Base-by-base conservation (phyloP, 2,329 filamentous ascomycete species). In the Neonectria coccinea region DNA sequence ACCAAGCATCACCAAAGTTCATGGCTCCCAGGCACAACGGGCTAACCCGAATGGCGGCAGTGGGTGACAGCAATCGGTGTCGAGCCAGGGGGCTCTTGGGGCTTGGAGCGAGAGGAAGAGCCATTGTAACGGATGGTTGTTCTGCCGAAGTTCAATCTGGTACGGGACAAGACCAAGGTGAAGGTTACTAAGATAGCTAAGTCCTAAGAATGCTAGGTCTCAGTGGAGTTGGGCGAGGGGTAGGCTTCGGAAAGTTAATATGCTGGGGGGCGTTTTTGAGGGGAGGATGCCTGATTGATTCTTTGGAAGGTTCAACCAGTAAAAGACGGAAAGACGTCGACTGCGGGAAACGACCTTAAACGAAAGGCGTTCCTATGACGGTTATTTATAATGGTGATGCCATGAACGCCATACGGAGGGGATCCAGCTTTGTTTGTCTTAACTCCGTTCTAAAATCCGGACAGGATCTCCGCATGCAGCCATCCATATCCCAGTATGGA, bases 41-140 rank as follows among this genome's bases (percentile, higher is more conserved):
- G 66, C 87, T 90, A n/a, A 92, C 89, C 33, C 88, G 83, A 22
- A 92, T 82, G 0, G 85, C 84, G 2, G 91, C 90, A 0, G 84
- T 86, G 10, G 90, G 89, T 1, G 90, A 86, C 12, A 93, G 84
- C 50, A 92, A 78, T 7, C 90, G 88, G 71, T 92, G 91, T 57
- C 88, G 85, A 64, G 83, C 88, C 67, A 92, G 78, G 59, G 87
- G 85, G 62, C 88, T 89, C 76, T 86, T 83, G 27, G 88, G 84
- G 4, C 83, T 78, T 4, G 85, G 81, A 6, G 85, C 81, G 55
- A 72, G 67, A 18, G 80, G 79, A 16, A 72, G 74, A 52, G 72
- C 65, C 71, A 73, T 73, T 47, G 16, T 55, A 20, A 8, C n/a
- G 45, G 50, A 11, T 54, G 18, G 29, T 33, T 31, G 20, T 45